Base-by-base conservation (phyloP, 208 protist species). In the Trypanosoma caninum region DNA sequence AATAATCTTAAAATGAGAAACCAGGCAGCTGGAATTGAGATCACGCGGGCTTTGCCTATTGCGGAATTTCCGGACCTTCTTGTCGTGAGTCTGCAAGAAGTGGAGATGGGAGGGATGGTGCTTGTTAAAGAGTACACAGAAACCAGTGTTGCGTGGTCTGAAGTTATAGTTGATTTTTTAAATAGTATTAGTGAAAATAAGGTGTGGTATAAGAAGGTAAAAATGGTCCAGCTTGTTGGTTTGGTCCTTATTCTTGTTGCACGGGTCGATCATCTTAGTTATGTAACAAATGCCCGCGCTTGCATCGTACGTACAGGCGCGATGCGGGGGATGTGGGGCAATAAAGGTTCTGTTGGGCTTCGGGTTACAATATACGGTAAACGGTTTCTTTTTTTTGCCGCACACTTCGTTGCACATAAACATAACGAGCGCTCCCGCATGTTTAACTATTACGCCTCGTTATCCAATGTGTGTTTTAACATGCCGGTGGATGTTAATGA, bases 351-450 rank as follows among this genome's bases (percentile, higher is more conserved):
- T 34, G 78, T 97, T 30, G 86, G 77, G 10, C 61, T 90, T 48
- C 82, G 84, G n/a, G 82, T 86, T 14, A 89, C 78, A 58, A 86
- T 95, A 56, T 89, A 89, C 74, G 84, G 84, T 35, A 92, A 87
- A 54, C 75, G 84, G 3, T 91, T 97, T 61, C 84, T 94, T 51
- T 92, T 97, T 59, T 78, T 97, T 42, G 78, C 79, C 6, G 83
- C 86, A 45, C 93, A 97, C 75, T 95, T 97, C 50, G 87, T 75
- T 13, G 83, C 93, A n/a, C 90, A 96, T 76, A 90, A 94, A 72
- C 58, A 88, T 62, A 95, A 95, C 53, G 82, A 87, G 54, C 45
- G 72, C 44, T 63, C 65, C 30, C 83, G 93, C 33, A 88, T 50
- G 31, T 45, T 76, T 52, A 90, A 96, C 66, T 95, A 91, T 55